Conservation (phyloP, 148 eudicot genomes). For the Arctostaphylos glauca region DNA sequence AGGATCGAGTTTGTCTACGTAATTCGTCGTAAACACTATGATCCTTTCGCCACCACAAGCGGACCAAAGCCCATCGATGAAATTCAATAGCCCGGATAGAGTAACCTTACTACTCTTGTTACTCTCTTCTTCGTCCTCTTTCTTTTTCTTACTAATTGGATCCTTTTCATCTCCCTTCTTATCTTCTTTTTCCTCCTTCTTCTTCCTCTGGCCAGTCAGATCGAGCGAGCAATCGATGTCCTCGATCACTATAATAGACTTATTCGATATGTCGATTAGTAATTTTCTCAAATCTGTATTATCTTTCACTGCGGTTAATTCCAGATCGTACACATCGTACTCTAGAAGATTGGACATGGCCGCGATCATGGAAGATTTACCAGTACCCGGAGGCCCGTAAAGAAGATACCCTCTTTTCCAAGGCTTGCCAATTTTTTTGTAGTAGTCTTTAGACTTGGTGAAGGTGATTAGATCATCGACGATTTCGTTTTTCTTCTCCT, state of each 20-base stretch:
- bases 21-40: slow-evolving; percentile 51
- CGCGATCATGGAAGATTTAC: slow-evolving; percentile 61
- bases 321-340: slow-evolving; percentile 57
- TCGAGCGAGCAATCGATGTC: slow-evolving; percentile 63
- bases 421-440: slow-evolving; percentile 42
- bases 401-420: slow-evolving; percentile 71
- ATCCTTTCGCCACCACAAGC: slow-evolving; percentile 49
- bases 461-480: slow-evolving; percentile 42
- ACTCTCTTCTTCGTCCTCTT: slow-evolving; percentile 8
- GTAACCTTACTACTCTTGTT: slow-evolving; percentile 35
- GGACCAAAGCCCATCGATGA: slow-evolving; percentile 60
- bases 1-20: slow-evolving; percentile 49
- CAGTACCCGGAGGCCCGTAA: slow-evolving; percentile 62
- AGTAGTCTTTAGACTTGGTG: slow-evolving; percentile 40
- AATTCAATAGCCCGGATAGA: slow-evolving; percentile 54
- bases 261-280: slow-evolving; percentile 40
- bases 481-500: slow-evolving; percentile 33
- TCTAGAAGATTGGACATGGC: slow-evolving; percentile 59
- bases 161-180: slow-evolving; percentile 16
- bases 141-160: background rate
- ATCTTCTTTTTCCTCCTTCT: slow-evolving; percentile 17
- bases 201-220: slow-evolving; percentile 43
- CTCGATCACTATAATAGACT: slow-evolving; percentile 57
- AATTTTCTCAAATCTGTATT: slow-evolving; percentile 45
- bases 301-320: slow-evolving; percentile 47